Percentiles rank a stretch among this genome's conserved stretches.
Conservation (phyloP, 768 basidiomycete species). For the Austroboletus eburneus region DNA sequence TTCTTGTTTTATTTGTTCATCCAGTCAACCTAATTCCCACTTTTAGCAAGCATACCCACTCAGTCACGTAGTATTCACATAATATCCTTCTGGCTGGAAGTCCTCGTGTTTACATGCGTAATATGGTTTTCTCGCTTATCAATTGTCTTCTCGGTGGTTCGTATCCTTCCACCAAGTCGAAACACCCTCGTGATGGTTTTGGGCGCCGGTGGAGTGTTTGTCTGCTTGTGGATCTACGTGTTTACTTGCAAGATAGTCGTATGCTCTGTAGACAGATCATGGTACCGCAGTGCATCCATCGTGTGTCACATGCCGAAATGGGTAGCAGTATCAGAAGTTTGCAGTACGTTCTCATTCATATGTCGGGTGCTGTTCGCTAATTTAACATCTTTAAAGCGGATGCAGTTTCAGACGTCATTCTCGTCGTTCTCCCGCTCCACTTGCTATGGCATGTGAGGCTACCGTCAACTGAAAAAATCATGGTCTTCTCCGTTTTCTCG, state of each 20-base stretch:
- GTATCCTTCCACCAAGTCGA: slow-evolving; percentile 19
- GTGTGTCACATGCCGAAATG: slow-evolving; percentile 43
- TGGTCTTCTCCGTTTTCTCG: too few species aligned
- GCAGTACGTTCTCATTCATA: slow-evolving; percentile 45
- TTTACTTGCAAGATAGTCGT: slow-evolving; percentile 31
- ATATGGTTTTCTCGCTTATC: slow-evolving; percentile 29
- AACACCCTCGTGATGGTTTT: neutral
- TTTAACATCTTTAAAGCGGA: too few species aligned
- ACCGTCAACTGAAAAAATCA: too few species aligned
- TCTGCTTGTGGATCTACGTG: slow-evolving; percentile 19
- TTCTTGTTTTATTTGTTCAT: neutral
- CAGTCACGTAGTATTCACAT: slow-evolving; percentile 16
- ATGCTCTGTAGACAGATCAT: slow-evolving; percentile 36
- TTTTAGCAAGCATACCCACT: too few species aligned
- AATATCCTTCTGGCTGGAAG: slow-evolving; percentile 17
- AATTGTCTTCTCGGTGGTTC: slow-evolving; percentile 21
- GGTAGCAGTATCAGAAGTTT: slow-evolving; percentile 50
- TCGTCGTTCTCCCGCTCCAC: too few species aligned
- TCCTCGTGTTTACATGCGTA: slow-evolving; percentile 19
- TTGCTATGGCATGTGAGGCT: too few species aligned
- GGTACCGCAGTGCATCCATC: slow-evolving; percentile 32
- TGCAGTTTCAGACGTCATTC: too few species aligned
- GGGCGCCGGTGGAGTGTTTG: slow-evolving; percentile 7
- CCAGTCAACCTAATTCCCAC: too few species aligned
- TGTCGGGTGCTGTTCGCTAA: too few species aligned